Conservation (phyloP, 2,329 filamentous ascomycete species). For the Macrophomina phaseolina region DNA sequence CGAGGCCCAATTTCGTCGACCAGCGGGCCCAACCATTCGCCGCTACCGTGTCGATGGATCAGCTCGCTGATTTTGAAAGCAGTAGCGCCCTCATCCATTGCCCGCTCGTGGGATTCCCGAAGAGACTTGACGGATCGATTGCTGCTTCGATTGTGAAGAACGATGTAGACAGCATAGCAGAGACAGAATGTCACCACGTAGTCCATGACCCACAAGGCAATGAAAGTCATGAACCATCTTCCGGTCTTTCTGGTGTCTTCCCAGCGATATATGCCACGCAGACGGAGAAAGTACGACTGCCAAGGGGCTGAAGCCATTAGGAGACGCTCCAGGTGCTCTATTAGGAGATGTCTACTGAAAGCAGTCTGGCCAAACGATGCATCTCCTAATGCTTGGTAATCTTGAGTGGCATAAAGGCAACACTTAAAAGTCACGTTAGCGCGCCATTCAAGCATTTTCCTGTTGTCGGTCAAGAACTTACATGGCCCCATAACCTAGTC, state of each 20-base stretch:
- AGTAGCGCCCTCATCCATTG: slow-evolving; percentile 37
- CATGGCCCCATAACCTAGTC: slow-evolving; percentile 42
- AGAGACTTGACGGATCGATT: slow-evolving; percentile 38
- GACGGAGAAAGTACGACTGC: slow-evolving; percentile 46
- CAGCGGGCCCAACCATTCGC: slow-evolving; percentile 46
- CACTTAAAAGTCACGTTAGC: slow-evolving; percentile 31
- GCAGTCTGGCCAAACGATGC: slow-evolving; percentile 40
- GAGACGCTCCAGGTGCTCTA: slow-evolving; percentile 45
- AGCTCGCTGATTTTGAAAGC: slow-evolving; percentile 45
- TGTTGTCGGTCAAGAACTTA: slow-evolving; percentile 25
- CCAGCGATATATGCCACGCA: slow-evolving; percentile 49
- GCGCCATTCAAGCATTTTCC: neutral
- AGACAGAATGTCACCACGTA: slow-evolving; percentile 45
- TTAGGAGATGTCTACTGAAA: slow-evolving; percentile 44
- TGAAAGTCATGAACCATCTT: slow-evolving; percentile 44
- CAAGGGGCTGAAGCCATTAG: slow-evolving; percentile 48
- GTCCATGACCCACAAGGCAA: slow-evolving; percentile 45
- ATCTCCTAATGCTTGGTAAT: slow-evolving; percentile 33
- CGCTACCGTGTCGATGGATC: slow-evolving; percentile 43
- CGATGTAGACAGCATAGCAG: slow-evolving; percentile 43
- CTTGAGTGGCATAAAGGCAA: slow-evolving; percentile 42
- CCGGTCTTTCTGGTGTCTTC: slow-evolving; percentile 38
- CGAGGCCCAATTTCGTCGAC: slow-evolving; percentile 44
- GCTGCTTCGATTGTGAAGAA: slow-evolving; percentile 39
- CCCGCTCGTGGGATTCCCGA: slow-evolving; percentile 41